A percentile compares a stretch with the other conserved stretches of the same genome.
Evolutionary conservation across 2,329 filamentous ascomycete species (phyloP).

Genomic region (Exserohilum turcica): DNA sequence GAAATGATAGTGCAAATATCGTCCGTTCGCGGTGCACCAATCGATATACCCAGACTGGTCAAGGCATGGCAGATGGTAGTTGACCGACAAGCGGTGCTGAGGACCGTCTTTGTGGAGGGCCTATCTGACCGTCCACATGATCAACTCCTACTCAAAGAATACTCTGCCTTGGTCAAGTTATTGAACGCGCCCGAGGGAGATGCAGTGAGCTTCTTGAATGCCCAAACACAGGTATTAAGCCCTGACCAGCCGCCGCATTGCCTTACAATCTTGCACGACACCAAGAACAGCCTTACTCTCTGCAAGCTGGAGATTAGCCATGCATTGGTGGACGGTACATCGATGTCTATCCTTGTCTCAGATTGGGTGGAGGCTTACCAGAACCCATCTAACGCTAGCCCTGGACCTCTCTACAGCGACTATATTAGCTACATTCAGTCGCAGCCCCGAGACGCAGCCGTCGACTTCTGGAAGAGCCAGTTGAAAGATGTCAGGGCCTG

Average conservation of each 20-base stretch:
- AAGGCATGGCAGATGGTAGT: slow-evolving; percentile 23
- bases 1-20: background rate
- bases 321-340: slow-evolving; percentile 22
- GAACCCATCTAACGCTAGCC: background rate
- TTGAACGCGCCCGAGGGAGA: background rate
- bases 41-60: slow-evolving; percentile 9
- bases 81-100: slow-evolving; percentile 17
- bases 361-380: slow-evolving; percentile 19
- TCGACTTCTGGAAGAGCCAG: slow-evolving; percentile 20
- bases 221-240: background rate
- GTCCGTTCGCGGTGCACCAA: background rate
- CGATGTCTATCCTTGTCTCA: slow-evolving; percentile 11
- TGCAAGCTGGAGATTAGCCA: slow-evolving; percentile 25
- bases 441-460: background rate
- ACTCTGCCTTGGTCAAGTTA: background rate
- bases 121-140: too few species aligned
- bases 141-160: too few species aligned
- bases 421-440: slow-evolving; percentile 20
- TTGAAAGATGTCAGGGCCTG: slow-evolving; percentile 13
- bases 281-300: slow-evolving; percentile 3
- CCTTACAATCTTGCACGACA: slow-evolving; percentile 12
- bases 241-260: slow-evolving; percentile 16
- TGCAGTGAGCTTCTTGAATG: background rate
- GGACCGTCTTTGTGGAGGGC: slow-evolving; percentile 24
- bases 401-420: slow-evolving; percentile 18